Evolutionary conservation across 441 rosid species (phyloP).

Genomic region (Populus tomentosa): DNA sequence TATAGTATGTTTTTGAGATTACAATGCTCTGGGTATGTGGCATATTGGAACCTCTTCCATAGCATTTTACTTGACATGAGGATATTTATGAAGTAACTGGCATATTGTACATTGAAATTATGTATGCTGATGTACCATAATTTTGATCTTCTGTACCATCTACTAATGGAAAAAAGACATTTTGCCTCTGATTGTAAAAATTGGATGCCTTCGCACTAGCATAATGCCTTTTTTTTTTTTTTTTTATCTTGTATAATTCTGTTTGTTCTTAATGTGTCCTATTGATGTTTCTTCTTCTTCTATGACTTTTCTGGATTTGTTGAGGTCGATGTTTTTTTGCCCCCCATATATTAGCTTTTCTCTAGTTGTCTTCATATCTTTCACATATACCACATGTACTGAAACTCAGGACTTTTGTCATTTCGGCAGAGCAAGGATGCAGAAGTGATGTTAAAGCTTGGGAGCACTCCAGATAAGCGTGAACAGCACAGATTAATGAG

Average conservation of each 20-base stretch:
- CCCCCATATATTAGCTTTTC: not conserved
- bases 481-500: constrained; percentile 85
- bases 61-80: not conserved
- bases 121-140: not conserved
- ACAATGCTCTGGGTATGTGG: not conserved
- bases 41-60: not conserved
- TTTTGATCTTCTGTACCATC: not conserved
- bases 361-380: not conserved
- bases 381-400: not conserved
- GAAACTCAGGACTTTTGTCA: not conserved
- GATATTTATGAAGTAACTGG: too few species aligned
- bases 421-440: constrained; percentile 86
- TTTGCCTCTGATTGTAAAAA: not conserved
- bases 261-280: not conserved
- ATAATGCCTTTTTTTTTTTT: not conserved
- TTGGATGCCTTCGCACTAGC: not conserved
- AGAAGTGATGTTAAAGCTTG: constrained; percentile 92
- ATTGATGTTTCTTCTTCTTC: not conserved
- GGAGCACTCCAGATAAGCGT: constrained; percentile 88
- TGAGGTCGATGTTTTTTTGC: not conserved
- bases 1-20: not conserved
- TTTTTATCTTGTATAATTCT: not conserved
- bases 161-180: not conserved
- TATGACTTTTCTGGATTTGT: not conserved
- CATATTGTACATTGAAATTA: too few species aligned